Base-by-base conservation (phyloP, 805 yeast genomes). In the Zygoascus bituminiphila region DNA sequence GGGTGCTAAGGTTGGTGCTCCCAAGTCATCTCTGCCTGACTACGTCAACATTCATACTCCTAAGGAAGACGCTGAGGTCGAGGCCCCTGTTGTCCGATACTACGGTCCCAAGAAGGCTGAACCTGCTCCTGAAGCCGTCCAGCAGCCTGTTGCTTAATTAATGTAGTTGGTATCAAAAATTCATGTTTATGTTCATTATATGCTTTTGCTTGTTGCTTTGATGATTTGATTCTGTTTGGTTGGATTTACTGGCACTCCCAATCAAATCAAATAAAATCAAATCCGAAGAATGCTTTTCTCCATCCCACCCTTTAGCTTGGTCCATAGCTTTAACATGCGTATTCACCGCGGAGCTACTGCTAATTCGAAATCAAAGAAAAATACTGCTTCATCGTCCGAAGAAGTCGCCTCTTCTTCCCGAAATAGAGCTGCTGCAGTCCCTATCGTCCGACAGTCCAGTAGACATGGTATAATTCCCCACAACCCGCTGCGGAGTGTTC, bases 31-130 rank as follows among this genome's bases (percentile, higher is more conserved):
- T 53, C 80, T 89, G 71, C 97, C 97, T 72, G 97, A 89, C 75
- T 88, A 83, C 73, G 96, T 89, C 73, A 78, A 80, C 74, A 84
- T 89, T 68, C 72, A 79, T 65, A 95, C 87, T 73, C 95, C 96
- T 75, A 89, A 89, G 84, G 96, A 88, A 68, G 96, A 89, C 69
- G 59, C 60, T 51, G 57, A 57, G 21, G 57, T 62, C 41, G 56
- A 58, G 42, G 88, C 82, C 68, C 95, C 95, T 70, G 72, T 79
- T 61, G 95, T 86, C 70, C 82, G 79, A 72, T 79, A 79, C 71
- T 83, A 85, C 87, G 66, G 62, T 55, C 59, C 61, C 53, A 74
- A 68, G 64, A 46, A 46, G 39, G 41, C 51, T 14, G 52, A 43
- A 20, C 70, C 68, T 52, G 58, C 51, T 19, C 54, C 54, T 51